phyloP scores from a whole-genome alignment of 345 rosid genomes.

The Salix udensis region DNA sequence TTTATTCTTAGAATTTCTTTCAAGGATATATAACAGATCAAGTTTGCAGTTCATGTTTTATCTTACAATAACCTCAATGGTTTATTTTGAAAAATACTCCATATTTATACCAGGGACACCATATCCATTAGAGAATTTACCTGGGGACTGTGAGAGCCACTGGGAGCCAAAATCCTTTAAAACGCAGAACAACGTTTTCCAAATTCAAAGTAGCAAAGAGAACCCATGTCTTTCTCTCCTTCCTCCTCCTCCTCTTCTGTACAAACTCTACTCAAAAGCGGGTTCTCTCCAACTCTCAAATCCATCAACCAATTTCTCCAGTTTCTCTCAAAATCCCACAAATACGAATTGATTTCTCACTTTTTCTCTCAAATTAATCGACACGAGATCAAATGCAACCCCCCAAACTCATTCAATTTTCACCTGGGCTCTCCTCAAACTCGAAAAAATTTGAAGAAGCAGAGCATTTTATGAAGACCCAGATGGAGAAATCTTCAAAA shows the following conservation, averaged over 20 bases:
- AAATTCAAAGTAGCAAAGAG: too few relatives aligned
- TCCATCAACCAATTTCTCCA: conserved; percentile 42
- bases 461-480: conserved; percentile 44
- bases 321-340: conserved; percentile 36
- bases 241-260: conserved; percentile 13
- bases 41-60: too few relatives aligned
- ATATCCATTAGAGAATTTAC: too few relatives aligned
- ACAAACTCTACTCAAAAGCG: conserved; percentile 45
- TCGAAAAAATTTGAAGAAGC: conserved; percentile 57
- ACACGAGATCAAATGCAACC: conserved; percentile 30
- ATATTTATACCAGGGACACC: too few relatives aligned
- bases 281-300: conserved; percentile 46
- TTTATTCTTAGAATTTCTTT: too few relatives aligned
- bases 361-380: conserved; percentile 26
- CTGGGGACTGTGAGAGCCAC: too few relatives aligned
- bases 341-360: conserved; percentile 26
- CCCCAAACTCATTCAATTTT: conserved; percentile 43
- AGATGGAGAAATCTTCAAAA: conserved; percentile 29
- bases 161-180: too few relatives aligned
- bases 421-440: conserved; percentile 48
- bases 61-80: too few relatives aligned
- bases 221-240: conserved; percentile 13
- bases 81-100: too few relatives aligned
- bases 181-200: too few relatives aligned
- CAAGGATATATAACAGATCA: too few relatives aligned